Evolutionary conservation across 306 rosid species (phyloP), one percentile per base, ranked within the genome.

Genomic region (Fagus sylvatica): DNA sequence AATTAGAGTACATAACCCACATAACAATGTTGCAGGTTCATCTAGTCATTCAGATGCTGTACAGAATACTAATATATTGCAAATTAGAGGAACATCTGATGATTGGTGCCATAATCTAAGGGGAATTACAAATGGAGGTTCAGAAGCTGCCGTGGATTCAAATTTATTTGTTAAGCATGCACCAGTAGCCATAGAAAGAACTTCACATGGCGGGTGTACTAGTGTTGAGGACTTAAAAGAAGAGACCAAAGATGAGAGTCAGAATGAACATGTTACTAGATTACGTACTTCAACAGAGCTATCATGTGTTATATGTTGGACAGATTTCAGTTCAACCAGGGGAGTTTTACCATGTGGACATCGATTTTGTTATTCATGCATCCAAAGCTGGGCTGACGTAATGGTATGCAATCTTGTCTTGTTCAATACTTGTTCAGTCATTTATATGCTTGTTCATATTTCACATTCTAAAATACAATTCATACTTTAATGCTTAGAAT

Each of bases 341-440:
- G 98, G 98, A 33, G 82, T 91, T 82, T 85, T 95, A 83, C 90
- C 88, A 0, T 95, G 98, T 82, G 97, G 95, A 72, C 98, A 95
- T 79, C 91, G 95, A 53, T 95, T 83, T 87, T 95, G 98, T 80
- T 92, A 79, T 80, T 73, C 85, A 69, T 95, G 98, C 83, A 95
- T 95, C 76, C 87, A 88, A 79, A 74, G 61, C 49, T 95, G 98
- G 98, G 95, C 88, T 69, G 87, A 80, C 85, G 82, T 64, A 32
- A 82, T 79, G 93, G 97, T 94, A 92, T 30, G 77, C 42, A 16
- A 57, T 65, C 57, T 83, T 75, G 61, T 66, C 53, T 43, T 69
- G 55, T 79, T 6, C 55, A 51, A 56, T 74, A 10, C 61, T 56
- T 48, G 53, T 59, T 37, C 67, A 11, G 37, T 5, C 19, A 65